phyloP scores from a whole-genome alignment of 768 basidiomycete species.

The Trametes meyenii region DNA sequence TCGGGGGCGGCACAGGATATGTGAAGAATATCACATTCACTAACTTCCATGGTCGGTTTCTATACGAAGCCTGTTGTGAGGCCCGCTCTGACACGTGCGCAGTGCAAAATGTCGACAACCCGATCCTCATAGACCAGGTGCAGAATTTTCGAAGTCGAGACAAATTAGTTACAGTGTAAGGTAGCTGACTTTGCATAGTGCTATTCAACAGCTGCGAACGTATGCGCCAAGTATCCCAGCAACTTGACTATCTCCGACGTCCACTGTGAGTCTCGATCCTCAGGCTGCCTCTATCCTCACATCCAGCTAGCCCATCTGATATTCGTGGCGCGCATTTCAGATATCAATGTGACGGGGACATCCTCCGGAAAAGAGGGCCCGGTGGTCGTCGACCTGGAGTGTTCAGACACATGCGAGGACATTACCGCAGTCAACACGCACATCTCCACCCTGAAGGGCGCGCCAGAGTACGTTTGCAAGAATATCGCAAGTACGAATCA shows the following conservation, averaged over 20 bases:
- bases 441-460: conserved; percentile 37
- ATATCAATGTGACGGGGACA: conserved; percentile 45
- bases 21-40: conserved; percentile 37
- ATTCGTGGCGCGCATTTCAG: conserved; percentile 18
- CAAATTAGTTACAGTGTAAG: neutral
- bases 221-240: conserved; percentile 44
- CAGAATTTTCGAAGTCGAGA: neutral
- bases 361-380: conserved; percentile 43
- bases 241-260: conserved; percentile 44
- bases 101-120: conserved; percentile 45
- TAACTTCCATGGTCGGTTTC: conserved; percentile 34
- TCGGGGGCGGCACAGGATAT: conserved; percentile 48
- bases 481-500: conserved; percentile 36
- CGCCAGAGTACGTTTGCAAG: conserved; percentile 40
- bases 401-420: conserved; percentile 40
- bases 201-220: conserved; percentile 37
- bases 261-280: conserved; percentile 37
- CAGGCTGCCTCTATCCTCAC: neutral
- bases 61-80: neutral
- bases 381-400: conserved; percentile 47
- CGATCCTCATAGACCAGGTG: conserved; percentile 44
- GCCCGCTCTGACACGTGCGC: conserved; percentile 19
- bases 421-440: conserved; percentile 42
- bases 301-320: neutral
- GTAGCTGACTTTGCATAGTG: conserved; percentile 33